These are phyloP conservation scores for Paramyrothecium roridum DNA, from an alignment of 2,329 filamentous ascomycete species.

Conservation along the genomic window DNA sequence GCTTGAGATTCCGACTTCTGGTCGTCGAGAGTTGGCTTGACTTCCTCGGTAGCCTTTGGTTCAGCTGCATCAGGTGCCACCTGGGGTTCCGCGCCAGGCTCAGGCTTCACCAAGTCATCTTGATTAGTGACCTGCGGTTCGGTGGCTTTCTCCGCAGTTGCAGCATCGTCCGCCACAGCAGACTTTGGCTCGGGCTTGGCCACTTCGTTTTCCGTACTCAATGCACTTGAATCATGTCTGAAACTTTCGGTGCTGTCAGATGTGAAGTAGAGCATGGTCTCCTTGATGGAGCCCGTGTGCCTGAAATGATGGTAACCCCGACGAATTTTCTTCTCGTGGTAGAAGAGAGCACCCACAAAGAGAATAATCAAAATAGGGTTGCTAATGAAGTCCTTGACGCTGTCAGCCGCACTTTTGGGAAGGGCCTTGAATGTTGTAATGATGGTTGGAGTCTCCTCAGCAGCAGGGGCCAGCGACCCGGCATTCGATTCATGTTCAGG, in stretches of 20 bases:
- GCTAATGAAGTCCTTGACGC: constrained; percentile 51
- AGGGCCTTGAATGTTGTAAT: constrained; percentile 48
- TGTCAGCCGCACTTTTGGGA: constrained; percentile 46
- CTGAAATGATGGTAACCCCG: constrained; percentile 32
- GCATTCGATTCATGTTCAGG: constrained; percentile 20
- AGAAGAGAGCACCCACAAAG: constrained; percentile 37
- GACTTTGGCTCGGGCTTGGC: background rate
- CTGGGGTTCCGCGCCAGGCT: background rate
- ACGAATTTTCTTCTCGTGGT: constrained; percentile 43
- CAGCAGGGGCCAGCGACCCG: constrained; percentile 16
- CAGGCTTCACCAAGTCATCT: background rate
- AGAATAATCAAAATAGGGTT: constrained; percentile 51
- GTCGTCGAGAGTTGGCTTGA: constrained; percentile 16
- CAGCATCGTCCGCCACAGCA: background rate
- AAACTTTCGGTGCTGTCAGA: background rate
- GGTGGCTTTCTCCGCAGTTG: background rate
- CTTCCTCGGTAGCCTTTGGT: background rate
- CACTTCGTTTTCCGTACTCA: background rate
- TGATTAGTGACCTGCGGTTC: background rate
- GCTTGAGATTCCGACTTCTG: background rate
- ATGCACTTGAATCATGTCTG: background rate
- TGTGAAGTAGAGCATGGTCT: constrained; percentile 8
- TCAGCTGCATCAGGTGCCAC: background rate
- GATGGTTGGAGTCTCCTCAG: constrained; percentile 36
- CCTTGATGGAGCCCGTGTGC: constrained; percentile 22